Base-by-base conservation (phyloP, 1,284 basidiomycete genomes). In the Rhodotorula glutinis region DNA sequence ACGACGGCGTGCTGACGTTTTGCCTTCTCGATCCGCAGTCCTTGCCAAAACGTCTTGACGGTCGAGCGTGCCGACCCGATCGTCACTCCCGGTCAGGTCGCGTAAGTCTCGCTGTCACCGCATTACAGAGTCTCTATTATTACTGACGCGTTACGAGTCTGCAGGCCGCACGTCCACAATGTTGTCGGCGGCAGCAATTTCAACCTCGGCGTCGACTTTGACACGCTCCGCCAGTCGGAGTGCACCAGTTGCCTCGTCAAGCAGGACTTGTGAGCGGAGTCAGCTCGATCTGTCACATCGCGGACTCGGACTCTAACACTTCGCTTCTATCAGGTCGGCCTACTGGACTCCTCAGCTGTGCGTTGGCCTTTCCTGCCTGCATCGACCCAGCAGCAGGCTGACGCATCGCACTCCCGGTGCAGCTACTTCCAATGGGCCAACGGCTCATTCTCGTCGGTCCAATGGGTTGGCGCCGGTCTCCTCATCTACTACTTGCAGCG, bases 41-140 rank as follows among this genome's bases (percentile, higher is more conserved):
- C 68, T 0, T 70, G 68, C 51, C 53, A 53, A 21, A 63, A 65
- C 33, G 17, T 51, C 17, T 63, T 73, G 25, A 58, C 62, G 2
- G 57, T 56, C 21, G 81, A 82, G 61, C 80, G 83, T 47, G 74
- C 81, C 43, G 82, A 84, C 66, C 80, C 82, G 29, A 81, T 84
- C 66, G 77, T 83, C 49, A 77, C 75, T 23, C 81, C 82, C 5
- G 80, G 79, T 27, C 62, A 67, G 17, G 74, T 75, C 8, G 80
- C 80, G 3, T 58, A 5, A 40, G 66, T 43, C 25, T 25, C 16
- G 76, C 80, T 55, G 80, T 82, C 66, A 16, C 10, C 16, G 3
- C 27, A 38, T 11, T 60, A 79, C 79, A 27, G 16, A 23, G 16
- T 14, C 8, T 5, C 17, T 41, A 29, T 23, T 41, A 29, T 23